Evolutionary conservation across 1,284 basidiomycete species (phyloP).

Genomic region (Laetiporus sulphureus): DNA sequence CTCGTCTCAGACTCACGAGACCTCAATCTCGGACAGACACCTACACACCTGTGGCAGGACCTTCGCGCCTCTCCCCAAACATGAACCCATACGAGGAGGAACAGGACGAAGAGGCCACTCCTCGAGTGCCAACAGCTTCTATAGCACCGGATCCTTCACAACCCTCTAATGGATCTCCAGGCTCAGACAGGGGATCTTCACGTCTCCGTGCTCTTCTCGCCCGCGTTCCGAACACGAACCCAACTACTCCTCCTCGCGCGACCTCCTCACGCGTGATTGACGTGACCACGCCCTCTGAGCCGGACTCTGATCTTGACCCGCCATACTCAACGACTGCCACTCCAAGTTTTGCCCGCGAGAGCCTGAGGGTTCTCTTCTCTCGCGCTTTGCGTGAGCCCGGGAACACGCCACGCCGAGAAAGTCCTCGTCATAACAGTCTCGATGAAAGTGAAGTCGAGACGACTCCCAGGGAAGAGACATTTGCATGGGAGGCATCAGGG

Average conservation of each 20-base stretch:
- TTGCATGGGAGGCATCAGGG: constrained; percentile 35
- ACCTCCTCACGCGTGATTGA: constrained; percentile 26
- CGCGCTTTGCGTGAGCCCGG: constrained; percentile 54
- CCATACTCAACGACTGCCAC: constrained; percentile 33
- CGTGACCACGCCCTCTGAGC: constrained; percentile 38
- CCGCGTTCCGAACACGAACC: constrained; percentile 30
- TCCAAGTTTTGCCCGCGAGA: constrained; percentile 47
- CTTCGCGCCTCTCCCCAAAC: constrained; percentile 11
- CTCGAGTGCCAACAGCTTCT: constrained; percentile 31
- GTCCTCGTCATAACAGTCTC: constrained; percentile 47
- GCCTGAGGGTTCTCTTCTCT: constrained; percentile 56
- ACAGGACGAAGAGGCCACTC: constrained; percentile 44
- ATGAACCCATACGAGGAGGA: constrained; percentile 21
- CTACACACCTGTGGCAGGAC: too few relatives aligned
- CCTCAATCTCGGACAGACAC: too few relatives aligned
- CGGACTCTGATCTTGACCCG: constrained; percentile 56
- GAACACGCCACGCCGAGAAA: constrained; percentile 49
- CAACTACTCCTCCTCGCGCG: constrained; percentile 19
- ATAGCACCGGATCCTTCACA: constrained; percentile 18
- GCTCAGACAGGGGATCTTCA: constrained; percentile 30
- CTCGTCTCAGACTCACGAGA: constrained; percentile 17
- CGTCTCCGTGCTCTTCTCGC: constrained; percentile 52
- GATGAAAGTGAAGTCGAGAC: constrained; percentile 55
- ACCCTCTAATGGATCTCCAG: constrained; percentile 14
- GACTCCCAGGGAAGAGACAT: constrained; percentile 38